phyloP scores from a whole-genome alignment of 345 rosid species.

The Murraya koenigii region DNA sequence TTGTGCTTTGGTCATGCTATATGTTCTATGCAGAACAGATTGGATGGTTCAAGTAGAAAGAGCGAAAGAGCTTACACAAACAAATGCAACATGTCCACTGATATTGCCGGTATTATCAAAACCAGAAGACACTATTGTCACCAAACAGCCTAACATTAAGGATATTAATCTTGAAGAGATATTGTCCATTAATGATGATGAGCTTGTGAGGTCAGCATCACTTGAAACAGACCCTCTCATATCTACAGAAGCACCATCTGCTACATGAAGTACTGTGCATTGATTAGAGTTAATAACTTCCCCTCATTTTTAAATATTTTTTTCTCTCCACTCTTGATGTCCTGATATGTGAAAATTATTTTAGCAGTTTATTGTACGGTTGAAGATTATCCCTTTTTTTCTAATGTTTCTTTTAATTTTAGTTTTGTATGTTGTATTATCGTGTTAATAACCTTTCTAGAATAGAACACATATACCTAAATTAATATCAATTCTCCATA shows the following conservation, averaged over 20 bases:
- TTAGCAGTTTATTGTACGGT: constrained; percentile 15
- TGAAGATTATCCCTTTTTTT: not conserved
- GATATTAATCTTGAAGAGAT: constrained; percentile 33
- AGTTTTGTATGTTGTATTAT: constrained; percentile 9
- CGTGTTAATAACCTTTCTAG: constrained; percentile 15
- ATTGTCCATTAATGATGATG: constrained; percentile 36
- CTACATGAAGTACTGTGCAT: constrained; percentile 18
- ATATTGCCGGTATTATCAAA: constrained; percentile 29
- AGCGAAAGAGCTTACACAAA: constrained; percentile 68
- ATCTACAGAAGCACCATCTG: constrained; percentile 16
- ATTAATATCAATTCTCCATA: constrained; percentile 9
- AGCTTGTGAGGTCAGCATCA: constrained; percentile 36
- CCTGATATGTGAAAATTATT: constrained; percentile 16
- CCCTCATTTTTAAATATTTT: constrained; percentile 24
- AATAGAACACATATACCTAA: constrained; percentile 19
- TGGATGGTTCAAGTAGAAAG: constrained; percentile 69
- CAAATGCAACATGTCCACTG: constrained; percentile 7
- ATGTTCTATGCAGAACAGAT: constrained; percentile 63
- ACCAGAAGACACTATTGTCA: constrained; percentile 9
- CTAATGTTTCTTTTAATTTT: not conserved
- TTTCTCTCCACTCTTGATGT: constrained; percentile 3
- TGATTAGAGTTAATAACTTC: constrained; percentile 9
- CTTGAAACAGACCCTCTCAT: constrained; percentile 51
- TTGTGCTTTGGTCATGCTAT: constrained; percentile 76
- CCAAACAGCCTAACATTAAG: constrained; percentile 23